A percentile compares a stretch with the other conserved stretches of the same genome.
These are phyloP conservation scores for Tulasnella sp. DNA, from an alignment of 768 basidiomycete genomes.

Conservation along the genomic window DNA sequence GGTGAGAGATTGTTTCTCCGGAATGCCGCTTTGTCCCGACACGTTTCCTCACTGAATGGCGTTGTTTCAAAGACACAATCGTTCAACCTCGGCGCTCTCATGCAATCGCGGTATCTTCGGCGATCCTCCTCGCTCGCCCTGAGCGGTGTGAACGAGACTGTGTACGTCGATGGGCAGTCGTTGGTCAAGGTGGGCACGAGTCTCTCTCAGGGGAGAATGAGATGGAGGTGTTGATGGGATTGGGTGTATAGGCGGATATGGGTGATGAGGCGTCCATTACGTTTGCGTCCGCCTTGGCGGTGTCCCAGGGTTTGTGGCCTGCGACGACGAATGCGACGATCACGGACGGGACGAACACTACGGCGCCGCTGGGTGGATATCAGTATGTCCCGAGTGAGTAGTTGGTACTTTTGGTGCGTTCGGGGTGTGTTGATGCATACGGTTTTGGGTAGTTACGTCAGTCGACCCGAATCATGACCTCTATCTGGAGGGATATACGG, in stretches of 20 bases:
- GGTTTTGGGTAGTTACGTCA: not conserved
- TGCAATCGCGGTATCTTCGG: constrained; percentile 45
- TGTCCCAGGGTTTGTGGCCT: constrained; percentile 61
- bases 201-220: not conserved
- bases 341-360: constrained; percentile 49
- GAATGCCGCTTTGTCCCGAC: not conserved
- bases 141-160: constrained; percentile 26
- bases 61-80: constrained; percentile 37
- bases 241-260: constrained; percentile 39
- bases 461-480: too few species aligned
- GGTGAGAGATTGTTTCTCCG: constrained; percentile 3
- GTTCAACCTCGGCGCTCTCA: constrained; percentile 39
- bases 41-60: not conserved
- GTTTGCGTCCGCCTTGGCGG: constrained; percentile 49
- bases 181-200: constrained; percentile 43
- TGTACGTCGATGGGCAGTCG: constrained; percentile 40
- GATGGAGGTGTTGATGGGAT: not conserved
- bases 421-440: not conserved
- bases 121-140: constrained; percentile 43
- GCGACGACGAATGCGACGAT: constrained; percentile 37
- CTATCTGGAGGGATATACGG: not conserved
- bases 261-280: constrained; percentile 60
- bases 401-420: not conserved
- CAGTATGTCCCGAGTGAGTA: constrained; percentile 66
- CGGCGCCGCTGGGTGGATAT: constrained; percentile 52